These are phyloP conservation scores for Colletotrichum tabaci DNA, from an alignment of 2,329 filamentous ascomycete genomes.

Conservation along the genomic window DNA sequence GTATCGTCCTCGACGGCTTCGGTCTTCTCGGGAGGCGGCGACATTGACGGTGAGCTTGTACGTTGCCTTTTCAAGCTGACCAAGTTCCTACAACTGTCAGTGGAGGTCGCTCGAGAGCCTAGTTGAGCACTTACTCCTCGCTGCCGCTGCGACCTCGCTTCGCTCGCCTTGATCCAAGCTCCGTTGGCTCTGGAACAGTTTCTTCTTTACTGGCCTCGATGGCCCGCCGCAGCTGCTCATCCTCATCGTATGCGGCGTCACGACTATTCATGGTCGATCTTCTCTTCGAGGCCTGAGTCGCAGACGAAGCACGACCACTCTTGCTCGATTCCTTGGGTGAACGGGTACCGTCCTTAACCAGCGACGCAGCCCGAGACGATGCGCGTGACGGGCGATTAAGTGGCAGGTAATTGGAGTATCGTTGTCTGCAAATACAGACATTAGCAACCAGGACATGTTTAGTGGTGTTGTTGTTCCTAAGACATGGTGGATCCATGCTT, in stretches of 20 bases:
- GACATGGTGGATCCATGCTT: neutral
- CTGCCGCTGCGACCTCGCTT: constrained; percentile 93
- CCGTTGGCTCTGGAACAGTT: constrained; percentile 66
- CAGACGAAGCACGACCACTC: constrained; percentile 67
- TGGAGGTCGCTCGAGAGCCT: constrained; percentile 6
- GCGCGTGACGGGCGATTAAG: constrained; percentile 70
- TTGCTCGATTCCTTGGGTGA: constrained; percentile 70
- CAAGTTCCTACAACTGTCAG: constrained; percentile 70
- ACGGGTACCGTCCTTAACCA: constrained; percentile 73
- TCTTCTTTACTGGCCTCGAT: constrained; percentile 97
- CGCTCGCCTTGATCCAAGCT: constrained; percentile 72
- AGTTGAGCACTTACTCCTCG: constrained; percentile 81
- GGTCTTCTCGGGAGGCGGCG: constrained; percentile 67
- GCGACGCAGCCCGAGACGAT: constrained; percentile 74
- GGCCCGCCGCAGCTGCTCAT: constrained; percentile 87
- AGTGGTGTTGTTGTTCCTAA: neutral
- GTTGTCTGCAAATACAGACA: constrained; percentile 63
- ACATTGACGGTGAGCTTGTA: constrained; percentile 82
- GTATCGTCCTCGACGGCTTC: constrained; percentile 73
- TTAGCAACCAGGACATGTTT: constrained; percentile 19
- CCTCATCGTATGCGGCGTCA: constrained; percentile 95
- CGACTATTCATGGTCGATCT: constrained; percentile 98
- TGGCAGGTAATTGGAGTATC: constrained; percentile 77
- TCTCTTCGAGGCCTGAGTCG: constrained; percentile 79
- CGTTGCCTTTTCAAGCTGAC: constrained; percentile 85